Evolutionary conservation across 2,329 filamentous ascomycete species (phyloP).

Genomic region (Cryoendolithus antarcticus): DNA sequence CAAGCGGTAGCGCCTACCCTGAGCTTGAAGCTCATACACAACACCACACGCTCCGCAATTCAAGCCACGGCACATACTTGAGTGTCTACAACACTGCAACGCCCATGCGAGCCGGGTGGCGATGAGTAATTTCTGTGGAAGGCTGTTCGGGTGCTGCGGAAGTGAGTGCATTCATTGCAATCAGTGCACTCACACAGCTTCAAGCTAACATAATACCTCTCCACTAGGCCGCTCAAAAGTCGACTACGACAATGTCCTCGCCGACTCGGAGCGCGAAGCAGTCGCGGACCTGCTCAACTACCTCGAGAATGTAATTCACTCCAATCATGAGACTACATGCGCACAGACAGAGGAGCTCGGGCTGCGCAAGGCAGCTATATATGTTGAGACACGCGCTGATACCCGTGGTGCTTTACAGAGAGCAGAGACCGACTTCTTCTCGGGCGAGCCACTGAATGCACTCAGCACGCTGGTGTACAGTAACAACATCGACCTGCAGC

Average conservation of each 20-base stretch:
- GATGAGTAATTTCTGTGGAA: slow-evolving; percentile 21
- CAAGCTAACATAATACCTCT: neutral
- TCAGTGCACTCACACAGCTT: neutral
- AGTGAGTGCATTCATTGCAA: slow-evolving; percentile 11
- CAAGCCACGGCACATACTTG: no score
- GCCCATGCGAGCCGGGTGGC: no score
- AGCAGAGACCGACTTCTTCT: slow-evolving; percentile 96
- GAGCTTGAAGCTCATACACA: no score
- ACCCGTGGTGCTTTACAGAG: slow-evolving; percentile 44
- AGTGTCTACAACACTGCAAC: no score
- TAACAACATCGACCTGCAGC: slow-evolving; percentile 94
- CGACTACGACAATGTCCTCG: slow-evolving; percentile 43
- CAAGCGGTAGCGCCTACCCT: no score
- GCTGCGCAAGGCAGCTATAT: no score
- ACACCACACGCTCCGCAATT: no score
- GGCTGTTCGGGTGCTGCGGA: slow-evolving; percentile 22
- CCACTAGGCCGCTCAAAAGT: slow-evolving; percentile 27
- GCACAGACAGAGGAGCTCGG: no score
- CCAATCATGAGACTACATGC: neutral
- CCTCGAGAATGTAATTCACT: slow-evolving; percentile 70
- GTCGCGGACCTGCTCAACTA: slow-evolving; percentile 92
- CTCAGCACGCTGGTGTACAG: slow-evolving; percentile 95
- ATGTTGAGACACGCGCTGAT: slow-evolving; percentile 1
- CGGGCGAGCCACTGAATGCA: slow-evolving; percentile 83
- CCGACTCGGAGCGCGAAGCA: slow-evolving; percentile 91